Conservation (phyloP, 441 rosid genomes). For the Aquilaria agallochum region DNA sequence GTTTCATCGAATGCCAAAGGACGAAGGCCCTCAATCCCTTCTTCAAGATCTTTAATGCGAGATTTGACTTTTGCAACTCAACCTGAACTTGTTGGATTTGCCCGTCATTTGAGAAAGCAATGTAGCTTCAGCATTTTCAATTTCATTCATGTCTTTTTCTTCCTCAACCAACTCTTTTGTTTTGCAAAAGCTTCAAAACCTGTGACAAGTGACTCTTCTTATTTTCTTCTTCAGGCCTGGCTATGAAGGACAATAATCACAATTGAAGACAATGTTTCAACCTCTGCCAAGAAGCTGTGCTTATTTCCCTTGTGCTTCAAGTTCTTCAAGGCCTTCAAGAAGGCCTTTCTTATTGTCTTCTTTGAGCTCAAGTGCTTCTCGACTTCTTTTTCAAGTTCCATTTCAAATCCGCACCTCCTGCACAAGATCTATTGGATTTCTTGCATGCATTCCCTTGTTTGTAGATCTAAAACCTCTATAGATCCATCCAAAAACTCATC, state of each 20-base stretch:
- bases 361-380: conserved; percentile 22
- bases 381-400: conserved; percentile 17
- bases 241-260: conserved; percentile 7
- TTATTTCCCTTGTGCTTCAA: conserved; percentile 13
- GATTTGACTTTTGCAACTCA: conserved; percentile 3
- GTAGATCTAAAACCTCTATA: conserved; percentile 33
- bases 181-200: background rate
- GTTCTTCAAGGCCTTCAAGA: conserved; percentile 24
- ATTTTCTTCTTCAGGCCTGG: background rate
- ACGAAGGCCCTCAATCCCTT: background rate
- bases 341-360: conserved; percentile 26
- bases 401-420: conserved; percentile 24
- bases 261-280: conserved; percentile 1
- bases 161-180: background rate
- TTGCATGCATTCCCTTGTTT: conserved; percentile 26
- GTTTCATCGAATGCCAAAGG: too few relatives aligned
- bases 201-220: background rate
- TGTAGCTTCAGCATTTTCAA: conserved; percentile 6
- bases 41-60: conserved; percentile 9
- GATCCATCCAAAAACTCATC: conserved; percentile 34
- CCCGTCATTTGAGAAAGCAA: background rate
- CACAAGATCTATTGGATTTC: conserved; percentile 32
- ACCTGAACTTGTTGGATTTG: conserved; percentile 1
- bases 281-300: background rate
- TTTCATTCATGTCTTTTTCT: background rate